phyloP scores from a whole-genome alignment of 1,139 yeast genomes.

The Meyerozyma carpophila region DNA sequence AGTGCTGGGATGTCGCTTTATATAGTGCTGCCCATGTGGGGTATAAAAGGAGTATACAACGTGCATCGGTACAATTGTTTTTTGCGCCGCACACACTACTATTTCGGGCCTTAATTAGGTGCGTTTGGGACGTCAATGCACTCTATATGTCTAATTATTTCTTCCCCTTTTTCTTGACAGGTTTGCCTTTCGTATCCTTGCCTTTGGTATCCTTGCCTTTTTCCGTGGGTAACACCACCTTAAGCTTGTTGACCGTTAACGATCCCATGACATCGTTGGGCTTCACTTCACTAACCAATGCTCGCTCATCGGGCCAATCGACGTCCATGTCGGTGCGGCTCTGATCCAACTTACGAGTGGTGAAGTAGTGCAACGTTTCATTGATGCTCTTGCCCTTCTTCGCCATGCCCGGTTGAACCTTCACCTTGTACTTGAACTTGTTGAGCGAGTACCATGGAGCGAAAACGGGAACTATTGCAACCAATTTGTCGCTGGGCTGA shows the following conservation, averaged over 20 bases:
- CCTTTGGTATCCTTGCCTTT: constrained; percentile 11
- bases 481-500: constrained; percentile 34
- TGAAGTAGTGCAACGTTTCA: constrained; percentile 60
- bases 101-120: not conserved
- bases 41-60: not conserved
- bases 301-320: constrained; percentile 73
- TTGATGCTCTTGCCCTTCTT: constrained; percentile 85
- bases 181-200: constrained; percentile 14
- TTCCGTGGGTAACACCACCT: constrained; percentile 31
- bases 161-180: constrained; percentile 16
- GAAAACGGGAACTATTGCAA: constrained; percentile 75
- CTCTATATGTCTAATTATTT: not conserved
- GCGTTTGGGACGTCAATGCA: not conserved
- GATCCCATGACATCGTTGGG: constrained; percentile 41
- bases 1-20: not conserved
- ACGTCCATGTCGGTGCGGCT: constrained; percentile 44
- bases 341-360: constrained; percentile 50
- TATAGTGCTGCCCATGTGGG: not conserved
- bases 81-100: not conserved
- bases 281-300: constrained; percentile 50
- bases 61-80: not conserved
- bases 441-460: constrained; percentile 87
- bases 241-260: constrained; percentile 37
- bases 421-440: constrained; percentile 76
- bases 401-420: constrained; percentile 78